These are phyloP conservation scores for Pholiota molesta DNA, from an alignment of 768 basidiomycete species.

Conservation along the genomic window DNA sequence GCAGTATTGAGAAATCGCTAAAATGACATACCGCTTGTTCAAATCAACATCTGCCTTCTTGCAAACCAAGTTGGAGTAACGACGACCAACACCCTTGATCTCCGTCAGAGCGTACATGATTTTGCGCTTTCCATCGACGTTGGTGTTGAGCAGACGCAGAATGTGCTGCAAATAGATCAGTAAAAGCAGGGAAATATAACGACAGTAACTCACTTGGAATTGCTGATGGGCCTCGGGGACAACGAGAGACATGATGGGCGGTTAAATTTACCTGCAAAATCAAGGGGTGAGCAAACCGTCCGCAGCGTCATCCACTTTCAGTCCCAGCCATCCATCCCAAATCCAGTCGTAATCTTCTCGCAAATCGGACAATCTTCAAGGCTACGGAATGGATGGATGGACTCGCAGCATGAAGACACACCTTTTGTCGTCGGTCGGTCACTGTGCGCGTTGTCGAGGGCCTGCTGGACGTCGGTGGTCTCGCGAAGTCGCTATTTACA, in stretches of 20 bases:
- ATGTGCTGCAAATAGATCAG: conserved; percentile 72
- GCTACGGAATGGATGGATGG: background rate
- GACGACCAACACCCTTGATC: conserved; percentile 99
- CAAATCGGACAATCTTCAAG: background rate
- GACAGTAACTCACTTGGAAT: conserved; percentile 70
- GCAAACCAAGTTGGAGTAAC: conserved; percentile 98
- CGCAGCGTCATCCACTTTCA: conserved; percentile 13
- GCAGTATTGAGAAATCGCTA: conserved; percentile 9
- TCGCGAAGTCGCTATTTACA: conserved; percentile 11
- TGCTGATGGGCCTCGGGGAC: conserved; percentile 94
- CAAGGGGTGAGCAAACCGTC: conserved; percentile 1
- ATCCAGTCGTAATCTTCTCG: background rate
- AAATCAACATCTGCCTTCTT: conserved; percentile 99
- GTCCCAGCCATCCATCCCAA: conserved; percentile 17
- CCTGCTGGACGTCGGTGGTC: conserved; percentile 13
- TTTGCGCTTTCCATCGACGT: conserved; percentile 99
- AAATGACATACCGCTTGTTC: conserved; percentile 83
- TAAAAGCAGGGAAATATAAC: background rate
- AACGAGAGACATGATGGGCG: conserved; percentile 86
- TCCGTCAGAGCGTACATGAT: conserved; percentile 99
- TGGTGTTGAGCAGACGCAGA: conserved; percentile 98
- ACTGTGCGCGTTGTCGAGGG: conserved; percentile 16
- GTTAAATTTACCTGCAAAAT: conserved; percentile 22
- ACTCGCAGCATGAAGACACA: background rate
- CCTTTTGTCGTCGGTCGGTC: conserved; percentile 15